Evolutionary conservation across 805 yeast species (phyloP), one percentile per base, ranked within the genome.

Genomic region (Saccharomycopsis capsularis): DNA sequence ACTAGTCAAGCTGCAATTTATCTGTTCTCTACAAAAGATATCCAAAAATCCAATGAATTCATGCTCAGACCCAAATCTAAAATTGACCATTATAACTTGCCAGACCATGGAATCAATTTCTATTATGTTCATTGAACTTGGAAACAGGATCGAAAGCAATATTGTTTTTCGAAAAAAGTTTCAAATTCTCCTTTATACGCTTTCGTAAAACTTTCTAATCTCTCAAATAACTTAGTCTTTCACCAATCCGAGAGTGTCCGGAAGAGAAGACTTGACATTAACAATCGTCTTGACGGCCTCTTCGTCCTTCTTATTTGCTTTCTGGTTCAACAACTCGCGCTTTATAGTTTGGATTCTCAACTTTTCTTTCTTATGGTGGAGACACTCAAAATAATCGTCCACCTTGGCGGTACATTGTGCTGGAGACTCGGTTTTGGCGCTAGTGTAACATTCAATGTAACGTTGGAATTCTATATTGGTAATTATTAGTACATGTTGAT

Each of bases 311-410:
- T 43, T 42, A 40, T 23, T 25, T 32, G 23, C 29, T 21, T 44
- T 42, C 11, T 48, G 40, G 27, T 41, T 48, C 16, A 43, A 37
- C 34, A 55, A 56, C 48, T 61, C 61, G 2, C 47, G 50, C 46
- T 60, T 59, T 24, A 64, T 59, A 27, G 57, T 42, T 6, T 53
- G 41, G 16, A 56, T 56, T 46, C 63, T 55, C 49, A 55, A 51
- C 44, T 57, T 65, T 60, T 70, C 79, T 59, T 73, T 73, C 16
- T 59, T 62, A 60, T 73, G 78, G 58, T 69, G 75, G 41, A 74
- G 65, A 56, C 79, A 74, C 61, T 74, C 79, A 43, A 63, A 59
- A 63, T 73, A 74, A 57, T 74, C 78, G 46, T 68, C 75, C 18
- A 70, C 67, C 42, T 62, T 57, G n/a, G 68, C 67, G 32, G 60